phyloP scores from a whole-genome alignment of 2,329 filamentous ascomycete genomes.

The Epichloe baconii region DNA sequence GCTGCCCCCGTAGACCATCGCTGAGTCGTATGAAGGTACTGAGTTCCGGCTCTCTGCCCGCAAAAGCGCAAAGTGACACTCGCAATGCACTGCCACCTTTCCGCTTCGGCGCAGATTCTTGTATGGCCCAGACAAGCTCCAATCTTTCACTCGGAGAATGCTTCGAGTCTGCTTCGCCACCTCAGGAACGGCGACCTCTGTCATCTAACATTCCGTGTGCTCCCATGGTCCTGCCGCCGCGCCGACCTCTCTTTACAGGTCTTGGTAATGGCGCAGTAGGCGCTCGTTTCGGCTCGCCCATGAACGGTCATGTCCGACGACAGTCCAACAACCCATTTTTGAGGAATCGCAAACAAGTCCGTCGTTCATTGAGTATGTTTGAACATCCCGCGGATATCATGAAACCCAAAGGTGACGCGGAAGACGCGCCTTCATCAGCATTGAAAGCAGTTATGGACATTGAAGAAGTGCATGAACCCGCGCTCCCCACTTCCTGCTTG shows the following conservation, averaged over 20 bases:
- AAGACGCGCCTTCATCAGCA: constrained; percentile 28
- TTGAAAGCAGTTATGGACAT: constrained; percentile 73
- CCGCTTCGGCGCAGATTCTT: constrained; percentile 46
- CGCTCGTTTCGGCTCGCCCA: constrained; percentile 62
- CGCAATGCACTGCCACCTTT: constrained; percentile 52
- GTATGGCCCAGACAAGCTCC: constrained; percentile 16
- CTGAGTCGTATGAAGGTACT: constrained; percentile 63
- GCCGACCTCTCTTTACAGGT: constrained; percentile 52
- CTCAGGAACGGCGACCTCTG: constrained; percentile 51
- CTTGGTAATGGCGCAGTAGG: constrained; percentile 33
- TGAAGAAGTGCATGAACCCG: constrained; percentile 59
- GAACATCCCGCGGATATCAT: constrained; percentile 82
- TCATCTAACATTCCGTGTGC: constrained; percentile 47
- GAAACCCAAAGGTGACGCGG: constrained; percentile 56
- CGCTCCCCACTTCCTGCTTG: constrained; percentile 68
- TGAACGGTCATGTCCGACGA: constrained; percentile 57
- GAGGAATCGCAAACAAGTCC: constrained; percentile 75
- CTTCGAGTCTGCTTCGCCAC: constrained; percentile 62
- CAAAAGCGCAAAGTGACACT: constrained; percentile 47
- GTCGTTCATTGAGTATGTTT: constrained; percentile 95
- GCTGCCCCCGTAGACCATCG: constrained; percentile 59
- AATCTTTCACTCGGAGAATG: constrained; percentile 61
- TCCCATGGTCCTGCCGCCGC: constrained; percentile 43
- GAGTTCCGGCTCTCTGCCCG: constrained; percentile 52
- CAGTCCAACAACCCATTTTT: constrained; percentile 58